Evolutionary conservation across 129 eudicot genomes (phyloP), one percentile per base, ranked within the genome.

Genomic region (Flaveria bidentis): DNA sequence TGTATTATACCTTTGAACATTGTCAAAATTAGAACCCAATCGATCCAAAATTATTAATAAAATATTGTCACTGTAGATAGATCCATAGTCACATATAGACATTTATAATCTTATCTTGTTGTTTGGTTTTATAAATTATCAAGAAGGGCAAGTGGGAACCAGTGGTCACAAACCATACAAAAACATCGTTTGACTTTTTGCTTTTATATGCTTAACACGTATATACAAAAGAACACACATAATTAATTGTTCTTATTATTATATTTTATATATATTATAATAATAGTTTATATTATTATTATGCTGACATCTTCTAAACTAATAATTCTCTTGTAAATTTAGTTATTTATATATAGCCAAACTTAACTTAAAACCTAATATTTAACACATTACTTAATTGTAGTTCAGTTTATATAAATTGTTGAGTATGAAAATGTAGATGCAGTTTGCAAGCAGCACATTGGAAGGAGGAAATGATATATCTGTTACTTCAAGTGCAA

Each of bases 371-470:
- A 45, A 45, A 45, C 49, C 49, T 45, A 45, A 45, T 45, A 9
- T 10, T 45, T 45, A 45, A 1, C 13, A 45, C 36, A 23, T 26
- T 22, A 41, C 44, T 57, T 22, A 16, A 30, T 41, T 10, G 13
- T 45, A 44, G 23, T 9, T 60, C 15, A 22, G 22, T 62, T 22
- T 41, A 16, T 39, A 10, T 49, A 44, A 72, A 17, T 60, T 23
- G 36, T 46, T 60, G 47, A 45, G 17, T 16, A 77, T 39, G 42
- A 67, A 8, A 42, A 41, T 73, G 63, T 39, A 30, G 69, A 73
- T 65, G 69, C 75, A 80, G 75, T 66, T 80, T 73, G 57, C 75
- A 42, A 73, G 84, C 84, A 73, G 84, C 79, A 66, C 63, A 39
- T 9, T 73, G 78, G 78, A 58, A 79, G 82, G 79, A 80, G 79